Base-by-base conservation (phyloP, 2,329 filamentous ascomycete species). In the Parafenestella ontariensis region DNA sequence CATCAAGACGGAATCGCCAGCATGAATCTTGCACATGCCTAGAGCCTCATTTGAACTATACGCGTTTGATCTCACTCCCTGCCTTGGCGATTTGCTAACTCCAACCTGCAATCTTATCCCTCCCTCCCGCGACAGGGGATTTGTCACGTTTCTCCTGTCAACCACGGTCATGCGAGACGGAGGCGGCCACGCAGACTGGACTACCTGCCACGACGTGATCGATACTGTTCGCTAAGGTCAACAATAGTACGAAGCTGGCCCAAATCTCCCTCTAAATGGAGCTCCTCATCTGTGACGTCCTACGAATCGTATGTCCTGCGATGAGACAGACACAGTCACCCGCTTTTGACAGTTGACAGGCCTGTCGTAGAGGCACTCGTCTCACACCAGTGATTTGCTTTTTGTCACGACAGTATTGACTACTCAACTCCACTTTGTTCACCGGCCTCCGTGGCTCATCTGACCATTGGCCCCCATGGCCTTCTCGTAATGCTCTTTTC, bases 261-360 rank as follows among this genome's bases (percentile, higher is more conserved):
- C 37, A 40, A 21, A 8, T 40, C 21, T 21, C 37, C 7, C 20
- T 15, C 20, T 21, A 2, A 21, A 21, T 21, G 20, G 11, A 39
- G 36, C 20, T 37, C 29, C 10, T 29, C 37, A 7, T 36, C 13
- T 40, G 17, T 40, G 36, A 23, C n/a, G 10, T 18, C 21, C 26
- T 3, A 28, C 11, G 20, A 21, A 3, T 44, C 34, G 18, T 15
- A 17, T 11, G 21, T 37, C n/a, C 34, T 56, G 51, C 45, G 24
- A 39, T 9, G 20, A 34, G 17, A 28, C 26, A 29, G 47, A 54
- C 43, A 61, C 54, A 57, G 49, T 65, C 61, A 66, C 58, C 54
- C 47, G 26, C 33, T 37, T 39, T 56, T 68, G 55, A 63, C 63
- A 68, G 42, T 61, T 64, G 59, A 65, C 61, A 65, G 61, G 59